Evolutionary conservation across 2,329 filamentous ascomycete species (phyloP), one percentile per base, ranked within the genome.

Genomic region (Cryphonectria radicalis): DNA sequence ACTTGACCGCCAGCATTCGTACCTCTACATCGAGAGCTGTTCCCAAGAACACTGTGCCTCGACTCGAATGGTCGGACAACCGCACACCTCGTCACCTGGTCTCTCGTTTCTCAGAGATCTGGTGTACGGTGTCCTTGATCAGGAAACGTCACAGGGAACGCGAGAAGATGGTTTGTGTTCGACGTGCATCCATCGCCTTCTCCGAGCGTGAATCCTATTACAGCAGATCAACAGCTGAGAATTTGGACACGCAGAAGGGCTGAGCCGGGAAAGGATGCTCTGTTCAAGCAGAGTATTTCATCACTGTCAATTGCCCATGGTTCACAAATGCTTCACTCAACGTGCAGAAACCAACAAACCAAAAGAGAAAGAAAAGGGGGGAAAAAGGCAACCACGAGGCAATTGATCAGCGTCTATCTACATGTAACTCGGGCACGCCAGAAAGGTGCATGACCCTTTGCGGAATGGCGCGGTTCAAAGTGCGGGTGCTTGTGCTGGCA

Each of bases 21-120:
- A 67, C 35, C 17, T 59, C 28, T 32, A 19, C 62, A 42, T 32
- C 25, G 22, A 43, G 19, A 17, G 14, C 35, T 35, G n/a, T n/a
- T 32, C 1, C 28, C 25, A n/a, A 60, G 2, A 22, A 59, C 37
- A 42, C n/a, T 22, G 25, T n/a, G 22, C n/a, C 46, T 37, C 4
- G 22, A 67, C 32, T 66, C 50, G 50, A 32, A 42, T 25, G 53
- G 35, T 59, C 55, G 53, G 68, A 25, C 66, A 53, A 28, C 60
- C n/a, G 46, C 68, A 42, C 46, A 37, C 10, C 8, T 40, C 62
- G 19, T 53, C 46, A 28, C 63, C 35, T 22, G 46, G 60, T 70
- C 53, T 68, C 40, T 25, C 28, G 68, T 68, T 68, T 53, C 62
- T 70, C 68, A 68, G 42, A 72, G 43, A 72, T 68, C 59, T 63